A percentile compares a stretch with the other conserved stretches of the same genome.
phyloP scores from a whole-genome alignment of 1,139 yeast genomes.

The Lodderomyces jiufengensis region DNA sequence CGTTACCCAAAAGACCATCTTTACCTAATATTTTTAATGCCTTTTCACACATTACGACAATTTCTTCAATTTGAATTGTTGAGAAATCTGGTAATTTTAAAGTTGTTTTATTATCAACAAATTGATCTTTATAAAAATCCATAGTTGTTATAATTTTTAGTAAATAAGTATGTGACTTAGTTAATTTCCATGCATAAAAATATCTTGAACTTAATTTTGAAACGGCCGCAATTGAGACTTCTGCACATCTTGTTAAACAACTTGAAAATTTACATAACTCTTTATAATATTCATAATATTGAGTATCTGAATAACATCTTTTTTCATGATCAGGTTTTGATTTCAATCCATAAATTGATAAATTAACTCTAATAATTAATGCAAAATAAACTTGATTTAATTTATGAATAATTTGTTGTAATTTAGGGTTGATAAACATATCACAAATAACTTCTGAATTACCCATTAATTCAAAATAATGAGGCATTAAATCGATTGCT shows the following conservation, averaged over 20 bases:
- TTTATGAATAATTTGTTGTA: slow-evolving; percentile 39
- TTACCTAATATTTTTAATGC: slow-evolving; percentile 22
- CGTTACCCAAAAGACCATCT: slow-evolving; percentile 10
- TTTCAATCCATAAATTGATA: slow-evolving; percentile 18
- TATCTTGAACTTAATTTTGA: slow-evolving; percentile 40
- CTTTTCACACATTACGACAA: slow-evolving; percentile 26
- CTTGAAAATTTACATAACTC: slow-evolving; percentile 28
- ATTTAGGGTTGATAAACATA: slow-evolving; percentile 38
- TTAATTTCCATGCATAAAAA: slow-evolving; percentile 51
- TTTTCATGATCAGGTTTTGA: slow-evolving; percentile 17
- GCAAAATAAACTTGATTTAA: slow-evolving; percentile 33
- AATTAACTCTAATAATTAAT: slow-evolving; percentile 28
- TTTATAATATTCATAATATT: slow-evolving; percentile 19
- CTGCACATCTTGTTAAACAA: slow-evolving; percentile 32
- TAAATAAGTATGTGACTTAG: slow-evolving; percentile 38
- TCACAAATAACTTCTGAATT: slow-evolving; percentile 34
- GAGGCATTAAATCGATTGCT: slow-evolving; percentile 37
- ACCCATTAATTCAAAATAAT: slow-evolving; percentile 32
- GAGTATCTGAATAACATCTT: slow-evolving; percentile 16
- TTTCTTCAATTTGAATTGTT: slow-evolving; percentile 25
- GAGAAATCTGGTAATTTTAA: slow-evolving; percentile 15
- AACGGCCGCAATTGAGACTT: slow-evolving; percentile 34
- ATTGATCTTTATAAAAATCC: slow-evolving; percentile 26
- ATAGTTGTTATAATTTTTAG: slow-evolving; percentile 25
- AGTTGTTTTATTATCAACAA: slow-evolving; percentile 12